phyloP scores from a whole-genome alignment of 1,284 basidiomycete genomes.

The Melanopsichium pennsylvanicum region DNA sequence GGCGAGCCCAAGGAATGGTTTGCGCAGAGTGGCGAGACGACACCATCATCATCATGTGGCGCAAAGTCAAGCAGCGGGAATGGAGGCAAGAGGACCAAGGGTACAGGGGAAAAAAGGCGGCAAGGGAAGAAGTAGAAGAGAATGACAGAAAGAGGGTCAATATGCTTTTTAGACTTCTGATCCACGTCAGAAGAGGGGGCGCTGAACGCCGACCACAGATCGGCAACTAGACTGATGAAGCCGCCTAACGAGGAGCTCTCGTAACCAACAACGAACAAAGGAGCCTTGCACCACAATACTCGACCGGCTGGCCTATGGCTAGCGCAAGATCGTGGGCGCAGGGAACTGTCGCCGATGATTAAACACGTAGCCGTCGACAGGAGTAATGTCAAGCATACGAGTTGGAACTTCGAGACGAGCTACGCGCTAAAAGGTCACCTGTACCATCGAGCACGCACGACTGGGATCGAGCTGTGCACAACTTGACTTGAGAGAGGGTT shows the following conservation, averaged over 20 bases:
- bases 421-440: neutral
- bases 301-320: too few relatives aligned
- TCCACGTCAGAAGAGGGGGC: too few relatives aligned
- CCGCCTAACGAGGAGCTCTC: slow-evolving; percentile 1
- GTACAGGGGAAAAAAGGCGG: slow-evolving; percentile 2
- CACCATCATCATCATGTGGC: slow-evolving; percentile 30
- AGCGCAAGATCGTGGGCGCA: slow-evolving; percentile 11
- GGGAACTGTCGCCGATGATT: slow-evolving; percentile 6
- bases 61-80: too few relatives aligned
- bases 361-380: too few relatives aligned
- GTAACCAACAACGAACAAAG: too few relatives aligned
- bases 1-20: too few relatives aligned
- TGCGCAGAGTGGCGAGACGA: slow-evolving; percentile 4
- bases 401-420: neutral
- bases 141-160: slow-evolving; percentile 1
- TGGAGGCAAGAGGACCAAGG: slow-evolving; percentile 22
- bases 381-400: too few relatives aligned
- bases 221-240: slow-evolving; percentile 11
- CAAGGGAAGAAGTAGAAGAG: neutral
- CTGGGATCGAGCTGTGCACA: slow-evolving; percentile 3
- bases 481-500: slow-evolving; percentile 27
- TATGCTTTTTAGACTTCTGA: too few relatives aligned
- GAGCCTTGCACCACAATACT: neutral
- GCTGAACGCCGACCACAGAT: slow-evolving; percentile 4
- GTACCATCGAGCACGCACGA: too few relatives aligned